Evolutionary conservation across 2,329 filamentous ascomycete species (phyloP).

Genomic region (Cladosporium velox): DNA sequence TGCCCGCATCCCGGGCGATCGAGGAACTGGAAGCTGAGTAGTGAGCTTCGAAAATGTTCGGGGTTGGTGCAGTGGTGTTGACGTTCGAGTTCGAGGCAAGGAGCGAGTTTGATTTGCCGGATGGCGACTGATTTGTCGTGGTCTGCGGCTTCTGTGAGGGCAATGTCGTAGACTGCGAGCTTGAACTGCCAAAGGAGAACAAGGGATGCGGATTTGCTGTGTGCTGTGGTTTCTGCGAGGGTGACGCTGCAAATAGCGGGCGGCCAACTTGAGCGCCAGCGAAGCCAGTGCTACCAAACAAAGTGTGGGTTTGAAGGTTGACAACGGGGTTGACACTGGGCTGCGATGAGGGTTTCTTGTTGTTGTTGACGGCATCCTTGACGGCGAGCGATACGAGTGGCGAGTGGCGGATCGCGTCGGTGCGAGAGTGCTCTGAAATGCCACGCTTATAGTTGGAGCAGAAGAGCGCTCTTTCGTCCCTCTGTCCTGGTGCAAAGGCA

Average conservation of each 20-base stretch:
- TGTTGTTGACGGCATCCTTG: conserved; percentile 23
- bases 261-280: not conserved
- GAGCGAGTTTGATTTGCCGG: not conserved
- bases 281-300: not conserved
- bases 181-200: not conserved
- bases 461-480: not conserved
- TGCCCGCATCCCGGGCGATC: not conserved
- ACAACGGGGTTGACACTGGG: not conserved
- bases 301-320: not conserved
- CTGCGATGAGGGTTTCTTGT: conserved; percentile 2
- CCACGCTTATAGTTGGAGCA: not conserved
- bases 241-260: not conserved
- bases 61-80: not conserved
- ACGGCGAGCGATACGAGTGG: conserved; percentile 32
- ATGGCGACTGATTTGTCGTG: not conserved
- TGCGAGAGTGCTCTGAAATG: not conserved
- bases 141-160: too few relatives aligned
- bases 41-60: not conserved
- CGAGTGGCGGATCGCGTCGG: not conserved
- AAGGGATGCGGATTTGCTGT: not conserved
- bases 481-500: not conserved
- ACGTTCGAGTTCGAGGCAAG: not conserved
- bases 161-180: too few relatives aligned
- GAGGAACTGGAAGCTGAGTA: not conserved
- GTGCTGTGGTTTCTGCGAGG: not conserved